These are phyloP conservation scores for Fraxinus platypoda DNA, from an alignment of 305 asterid species.

Conservation along the genomic window DNA sequence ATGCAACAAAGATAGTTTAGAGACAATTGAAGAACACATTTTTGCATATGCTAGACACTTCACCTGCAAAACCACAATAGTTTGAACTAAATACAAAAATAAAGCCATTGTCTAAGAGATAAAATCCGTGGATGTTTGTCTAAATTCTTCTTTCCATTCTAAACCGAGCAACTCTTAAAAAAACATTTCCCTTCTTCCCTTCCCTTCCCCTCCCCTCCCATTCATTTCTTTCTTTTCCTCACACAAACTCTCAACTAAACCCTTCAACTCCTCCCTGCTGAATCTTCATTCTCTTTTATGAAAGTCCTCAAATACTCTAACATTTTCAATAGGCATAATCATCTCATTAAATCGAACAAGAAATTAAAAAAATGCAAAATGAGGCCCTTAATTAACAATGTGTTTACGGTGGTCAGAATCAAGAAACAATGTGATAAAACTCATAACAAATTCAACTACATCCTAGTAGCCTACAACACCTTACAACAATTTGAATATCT, in stretches of 20 bases:
- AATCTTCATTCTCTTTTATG: slow-evolving; percentile 60
- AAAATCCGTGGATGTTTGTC: no score
- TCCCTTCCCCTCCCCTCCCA: slow-evolving; percentile 19
- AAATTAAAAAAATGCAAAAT: not conserved
- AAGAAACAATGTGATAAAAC: not conserved
- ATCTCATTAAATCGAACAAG: not conserved
- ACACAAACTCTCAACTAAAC: slow-evolving; percentile 43
- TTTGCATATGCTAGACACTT: no score
- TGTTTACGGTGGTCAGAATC: not conserved
- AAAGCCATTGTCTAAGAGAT: no score
- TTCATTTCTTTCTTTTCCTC: not conserved
- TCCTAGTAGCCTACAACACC: no score
- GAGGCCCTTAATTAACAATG: not conserved
- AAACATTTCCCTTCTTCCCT: no score
- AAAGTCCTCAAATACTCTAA: slow-evolving; percentile 36
- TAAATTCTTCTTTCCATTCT: no score
- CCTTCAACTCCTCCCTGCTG: slow-evolving; percentile 45
- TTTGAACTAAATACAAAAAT: no score
- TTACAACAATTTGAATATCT: no score
- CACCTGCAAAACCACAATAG: no score
- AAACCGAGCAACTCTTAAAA: no score
- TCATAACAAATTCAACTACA: not conserved
- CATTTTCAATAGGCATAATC: slow-evolving; percentile 5
- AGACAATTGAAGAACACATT: no score
- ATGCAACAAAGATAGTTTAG: no score